Conservation (phyloP, 495 filamentous ascomycete genomes). For the Endocarpon pusillum region DNA sequence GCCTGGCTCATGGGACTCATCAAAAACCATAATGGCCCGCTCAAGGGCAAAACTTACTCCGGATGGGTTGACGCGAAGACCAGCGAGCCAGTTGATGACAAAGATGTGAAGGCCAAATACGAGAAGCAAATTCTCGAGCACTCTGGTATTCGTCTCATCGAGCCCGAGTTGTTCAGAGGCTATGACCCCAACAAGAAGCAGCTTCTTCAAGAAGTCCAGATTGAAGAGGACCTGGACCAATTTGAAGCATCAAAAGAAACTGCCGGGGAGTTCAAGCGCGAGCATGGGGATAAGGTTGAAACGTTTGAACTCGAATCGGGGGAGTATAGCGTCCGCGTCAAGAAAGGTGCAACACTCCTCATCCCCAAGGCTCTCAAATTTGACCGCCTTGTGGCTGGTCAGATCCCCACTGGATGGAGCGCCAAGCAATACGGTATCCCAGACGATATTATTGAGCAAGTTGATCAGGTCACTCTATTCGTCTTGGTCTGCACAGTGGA, state of each 20-base stretch:
- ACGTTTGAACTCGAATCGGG: constrained; percentile 93
- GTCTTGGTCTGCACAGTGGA: constrained; percentile 89
- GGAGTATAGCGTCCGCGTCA: constrained; percentile 83
- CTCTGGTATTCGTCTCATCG: constrained; percentile 91
- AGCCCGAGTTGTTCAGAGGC: constrained; percentile 90
- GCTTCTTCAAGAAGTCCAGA: constrained; percentile 90
- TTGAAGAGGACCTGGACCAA: constrained; percentile 88
- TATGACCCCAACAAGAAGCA: constrained; percentile 99
- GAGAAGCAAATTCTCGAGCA: constrained; percentile 94
- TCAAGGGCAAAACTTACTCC: constrained; percentile 92
- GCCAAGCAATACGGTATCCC: constrained; percentile 88
- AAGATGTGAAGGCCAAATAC: constrained; percentile 91
- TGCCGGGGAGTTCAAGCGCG: constrained; percentile 88
- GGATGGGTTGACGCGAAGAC: constrained; percentile 95
- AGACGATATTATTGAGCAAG: constrained; percentile 93
- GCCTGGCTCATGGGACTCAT: constrained; percentile 99
- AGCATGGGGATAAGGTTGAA: constrained; percentile 94
- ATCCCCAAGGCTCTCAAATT: constrained; percentile 95
- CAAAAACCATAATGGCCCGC: constrained; percentile 93
- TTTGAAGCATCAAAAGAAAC: constrained; percentile 97
- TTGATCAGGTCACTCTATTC: constrained; percentile 89
- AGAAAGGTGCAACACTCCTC: constrained; percentile 83
- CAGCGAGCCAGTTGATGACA: constrained; percentile 90
- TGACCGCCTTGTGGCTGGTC: constrained; percentile 90
- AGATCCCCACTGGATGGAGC: constrained; percentile 94